Evolutionary conservation across 2,329 filamentous ascomycete species (phyloP).

Genomic region (Falciphora oryzae): DNA sequence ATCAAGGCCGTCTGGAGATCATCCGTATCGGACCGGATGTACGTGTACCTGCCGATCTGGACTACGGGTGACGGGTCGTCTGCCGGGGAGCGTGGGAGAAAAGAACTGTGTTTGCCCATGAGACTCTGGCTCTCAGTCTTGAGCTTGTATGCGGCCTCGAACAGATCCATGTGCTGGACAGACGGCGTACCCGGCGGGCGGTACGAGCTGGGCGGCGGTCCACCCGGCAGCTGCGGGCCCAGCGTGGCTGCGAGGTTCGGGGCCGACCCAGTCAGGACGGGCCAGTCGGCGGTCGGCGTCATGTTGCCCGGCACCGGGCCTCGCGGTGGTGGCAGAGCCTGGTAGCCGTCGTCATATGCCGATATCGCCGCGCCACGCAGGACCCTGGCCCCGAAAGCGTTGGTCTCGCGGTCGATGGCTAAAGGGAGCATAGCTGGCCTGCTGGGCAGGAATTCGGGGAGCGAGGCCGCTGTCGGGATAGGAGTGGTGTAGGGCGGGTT

Average conservation of each 20-base stretch:
- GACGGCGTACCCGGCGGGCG: constrained; percentile 4
- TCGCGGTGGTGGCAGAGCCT: neutral
- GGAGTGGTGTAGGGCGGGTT: neutral
- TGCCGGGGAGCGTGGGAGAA: neutral
- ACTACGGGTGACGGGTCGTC: constrained; percentile 17
- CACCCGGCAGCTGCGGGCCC: neutral
- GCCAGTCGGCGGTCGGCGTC: constrained; percentile 14
- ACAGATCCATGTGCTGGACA: constrained; percentile 17
- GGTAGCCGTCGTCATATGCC: neutral
- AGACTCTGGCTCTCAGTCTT: constrained; percentile 6
- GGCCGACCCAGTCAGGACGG: constrained; percentile 10
- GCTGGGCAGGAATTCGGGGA: neutral
- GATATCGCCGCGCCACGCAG: constrained; percentile 1
- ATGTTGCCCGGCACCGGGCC: constrained; percentile 1
- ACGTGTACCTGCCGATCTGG: constrained; percentile 20
- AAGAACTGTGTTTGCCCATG: constrained; percentile 3
- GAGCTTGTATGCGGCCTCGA: constrained; percentile 17
- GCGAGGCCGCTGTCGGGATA: neutral
- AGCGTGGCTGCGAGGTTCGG: constrained; percentile 11
- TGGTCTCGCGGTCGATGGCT: neutral
- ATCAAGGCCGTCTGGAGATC: constrained; percentile 15
- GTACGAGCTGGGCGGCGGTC: constrained; percentile 8
- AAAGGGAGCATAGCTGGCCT: constrained; percentile 2
- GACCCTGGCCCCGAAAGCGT: constrained; percentile 10
- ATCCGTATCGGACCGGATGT: constrained; percentile 19